Conservation (phyloP, 2,329 filamentous ascomycete species). For the Neofusicoccum sp. region DNA sequence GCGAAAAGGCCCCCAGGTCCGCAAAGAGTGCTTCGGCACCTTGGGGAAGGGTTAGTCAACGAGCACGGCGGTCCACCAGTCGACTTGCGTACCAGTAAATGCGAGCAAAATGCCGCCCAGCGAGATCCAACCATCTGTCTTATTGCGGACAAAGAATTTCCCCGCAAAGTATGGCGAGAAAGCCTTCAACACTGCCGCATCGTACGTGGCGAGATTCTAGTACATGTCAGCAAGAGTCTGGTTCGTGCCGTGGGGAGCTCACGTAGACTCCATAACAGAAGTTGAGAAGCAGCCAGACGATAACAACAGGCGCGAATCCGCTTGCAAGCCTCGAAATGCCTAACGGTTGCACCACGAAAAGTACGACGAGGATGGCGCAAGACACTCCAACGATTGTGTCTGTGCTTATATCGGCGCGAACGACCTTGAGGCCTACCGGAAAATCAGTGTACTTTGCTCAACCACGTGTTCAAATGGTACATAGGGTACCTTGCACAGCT, state of each 20-base stretch:
- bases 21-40: conserved; percentile 74
- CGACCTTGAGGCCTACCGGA: conserved; percentile 49
- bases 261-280: conserved; percentile 60
- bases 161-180: conserved; percentile 59
- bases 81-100: conserved; percentile 58
- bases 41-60: neutral
- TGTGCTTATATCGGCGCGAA: conserved; percentile 54
- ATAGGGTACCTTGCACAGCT: conserved; percentile 58
- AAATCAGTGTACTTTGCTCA: neutral
- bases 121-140: conserved; percentile 60
- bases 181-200: conserved; percentile 51
- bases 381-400: conserved; percentile 60
- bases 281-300: conserved; percentile 67
- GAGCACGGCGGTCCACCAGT: neutral
- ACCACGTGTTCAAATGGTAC: neutral
- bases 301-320: conserved; percentile 64
- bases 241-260: conserved; percentile 12
- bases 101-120: conserved; percentile 69
- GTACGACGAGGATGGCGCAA: conserved; percentile 62
- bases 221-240: neutral
- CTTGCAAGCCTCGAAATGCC: conserved; percentile 61
- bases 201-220: conserved; percentile 45
- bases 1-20: conserved; percentile 70
- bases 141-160: conserved; percentile 59
- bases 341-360: conserved; percentile 65